Base-by-base conservation (phyloP, 345 rosid genomes). In the Gynandropsis gynandra region DNA sequence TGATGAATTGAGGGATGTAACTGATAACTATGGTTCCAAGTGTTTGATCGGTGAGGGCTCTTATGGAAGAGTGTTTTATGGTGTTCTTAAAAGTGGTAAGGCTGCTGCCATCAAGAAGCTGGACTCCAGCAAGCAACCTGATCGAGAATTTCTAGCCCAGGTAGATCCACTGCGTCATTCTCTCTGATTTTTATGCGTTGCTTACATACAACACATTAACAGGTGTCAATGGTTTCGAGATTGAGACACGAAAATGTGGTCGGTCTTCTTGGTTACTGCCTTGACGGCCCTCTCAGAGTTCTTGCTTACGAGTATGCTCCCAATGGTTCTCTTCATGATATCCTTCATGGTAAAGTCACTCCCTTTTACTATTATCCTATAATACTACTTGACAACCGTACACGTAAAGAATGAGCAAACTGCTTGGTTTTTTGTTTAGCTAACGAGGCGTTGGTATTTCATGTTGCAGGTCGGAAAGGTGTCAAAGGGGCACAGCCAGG, bases 141-240 rank as follows among this genome's bases (percentile, higher is more conserved):
- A 80, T 54, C 87, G 76, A 64, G 97, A 89, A 54, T 82, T 89
- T 50, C 78, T 82, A 37, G 79, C 95, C 9, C 93, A 89, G 95
- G 97, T 85, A 66, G 39, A 31, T 13, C 10, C 0, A 24, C 3
- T 61, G 5, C 3, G 2, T 31, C 36, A 0, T 42, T 42, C 13
- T 56, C 42, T 48, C 12, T 7, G 16, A 0, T 18, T 38, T 19
- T 4, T 3, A 3, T 47, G 34, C 17, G 51, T 31, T 14, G 16
- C 21, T 46, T 37, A 59, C 42, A 12, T 42, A 6, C 27, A 27
- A 0, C 32, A 10, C 16, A 11, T 41, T 34, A 27, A 40, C 76
- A 88, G 97, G 88, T 88, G 17, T 84, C 95, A 10, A 88, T 84
- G 95, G 95, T 82, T 45, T 88, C 95, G n/a, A 76, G 90, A 70